Base-by-base conservation (phyloP, 2,329 filamentous ascomycete species). In the Stachybotrys elegans region DNA sequence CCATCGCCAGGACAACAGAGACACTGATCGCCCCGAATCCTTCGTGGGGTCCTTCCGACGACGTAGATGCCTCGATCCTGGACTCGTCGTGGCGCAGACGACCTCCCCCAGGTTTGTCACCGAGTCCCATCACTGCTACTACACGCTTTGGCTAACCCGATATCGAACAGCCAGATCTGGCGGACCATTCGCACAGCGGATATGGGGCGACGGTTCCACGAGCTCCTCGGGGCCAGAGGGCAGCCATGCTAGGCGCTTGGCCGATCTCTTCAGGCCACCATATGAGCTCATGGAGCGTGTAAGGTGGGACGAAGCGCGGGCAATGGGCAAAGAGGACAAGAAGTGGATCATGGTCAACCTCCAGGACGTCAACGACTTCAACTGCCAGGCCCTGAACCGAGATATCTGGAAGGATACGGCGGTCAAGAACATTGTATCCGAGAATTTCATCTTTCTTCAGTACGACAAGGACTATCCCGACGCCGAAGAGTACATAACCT, bases 331-430 rank as follows among this genome's bases (percentile, higher is more conserved):
- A 61, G 86, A 90, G 37, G 77, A 84, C 22, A 83, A 89, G 71
- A 96, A 95, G 65, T 98, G 93, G 93, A 79, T 98, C 39, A 67
- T 98, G 54, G 89, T 96, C 49, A 97, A 98, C 61, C 83, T 98
- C 14, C 93, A 98, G 66, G 91, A 98, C 60, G 81, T 88, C 52
- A 87, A 87, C 27, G 84, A 95, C 57, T 98, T 98, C 63, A 87
- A 93, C 64, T 98, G 93, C 64, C 93, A 98, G 62, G 79, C 88
- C 3, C 72, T 98, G 16, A 98, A 98, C 61, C 80, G 93, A 36
- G 93, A 98, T 61, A 82, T 97, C 43, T 98, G 93, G 93, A 96
- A 96, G 67, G 86, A 96, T 54, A 66, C 78, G 16, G 77, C 83
- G 3, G 81, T 98, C 45, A 81, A 79, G 55, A 81, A 87, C n/a